phyloP scores from a whole-genome alignment of 441 rosid species.

The Biscutella laevigata region DNA sequence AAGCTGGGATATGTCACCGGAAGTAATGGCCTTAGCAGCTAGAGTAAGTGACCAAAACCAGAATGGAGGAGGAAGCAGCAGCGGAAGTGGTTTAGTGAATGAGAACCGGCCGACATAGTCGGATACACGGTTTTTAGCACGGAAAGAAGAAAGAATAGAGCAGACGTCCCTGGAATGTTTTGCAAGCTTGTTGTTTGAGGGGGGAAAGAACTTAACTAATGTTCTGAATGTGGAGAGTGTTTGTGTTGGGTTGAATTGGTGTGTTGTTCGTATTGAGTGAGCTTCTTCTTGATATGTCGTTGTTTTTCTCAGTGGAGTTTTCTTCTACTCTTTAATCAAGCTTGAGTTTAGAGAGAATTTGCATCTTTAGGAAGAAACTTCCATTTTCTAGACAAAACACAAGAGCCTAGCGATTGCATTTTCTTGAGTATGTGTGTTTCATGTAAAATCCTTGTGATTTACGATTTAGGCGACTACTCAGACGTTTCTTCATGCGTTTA shows the following conservation, averaged over 20 bases:
- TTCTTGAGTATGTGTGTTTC: no score
- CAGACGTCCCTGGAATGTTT: no score
- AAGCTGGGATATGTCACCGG: constrained; percentile 97
- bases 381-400: no score
- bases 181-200: constrained; percentile 17
- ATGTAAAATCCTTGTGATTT: no score
- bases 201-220: constrained; percentile 1
- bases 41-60: constrained; percentile 74
- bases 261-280: constrained; percentile 40
- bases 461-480: no score
- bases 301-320: neutral
- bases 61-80: constrained; percentile 48
- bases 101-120: constrained; percentile 39
- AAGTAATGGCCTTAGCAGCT: constrained; percentile 80
- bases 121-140: constrained; percentile 15
- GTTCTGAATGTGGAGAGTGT: constrained; percentile 23
- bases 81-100: constrained; percentile 38
- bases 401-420: no score
- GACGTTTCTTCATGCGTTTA: no score
- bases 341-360: no score
- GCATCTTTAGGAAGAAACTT: no score
- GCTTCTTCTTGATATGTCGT: constrained; percentile 26
- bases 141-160: constrained; percentile 8
- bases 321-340: no score
- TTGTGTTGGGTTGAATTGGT: constrained; percentile 23